A percentile compares a stretch with the other conserved stretches of the same genome.
These are phyloP conservation scores for Sarocladium kiliense DNA, from an alignment of 2,329 filamentous ascomycete genomes.

Conservation along the genomic window DNA sequence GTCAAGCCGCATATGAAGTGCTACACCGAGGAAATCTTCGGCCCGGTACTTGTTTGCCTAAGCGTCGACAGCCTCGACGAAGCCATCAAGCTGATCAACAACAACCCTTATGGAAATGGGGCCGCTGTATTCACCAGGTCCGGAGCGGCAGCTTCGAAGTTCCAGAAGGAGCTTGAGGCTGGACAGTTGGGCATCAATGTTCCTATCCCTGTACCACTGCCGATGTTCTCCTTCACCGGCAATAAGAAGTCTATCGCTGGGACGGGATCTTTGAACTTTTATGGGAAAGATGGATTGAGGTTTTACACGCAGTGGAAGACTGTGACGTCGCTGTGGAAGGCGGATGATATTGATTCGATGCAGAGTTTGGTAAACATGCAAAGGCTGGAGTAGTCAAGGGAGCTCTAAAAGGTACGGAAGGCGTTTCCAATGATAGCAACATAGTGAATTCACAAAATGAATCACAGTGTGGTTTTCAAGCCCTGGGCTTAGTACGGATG, in stretches of 20 bases:
- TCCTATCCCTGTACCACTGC: constrained; percentile 61
- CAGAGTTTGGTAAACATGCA: constrained; percentile 1
- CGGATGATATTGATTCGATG: not conserved
- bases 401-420: not conserved
- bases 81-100: constrained; percentile 71
- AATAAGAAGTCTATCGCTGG: constrained; percentile 82
- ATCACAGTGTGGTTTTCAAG: no score
- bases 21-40: constrained; percentile 78
- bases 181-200: constrained; percentile 76
- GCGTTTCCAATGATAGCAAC: not conserved
- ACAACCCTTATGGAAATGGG: constrained; percentile 74
- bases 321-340: constrained; percentile 76
- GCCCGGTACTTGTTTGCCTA: constrained; percentile 71
- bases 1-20: constrained; percentile 72
- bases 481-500: no score
- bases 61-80: constrained; percentile 68
- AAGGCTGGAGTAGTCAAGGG: not conserved
- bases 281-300: constrained; percentile 77
- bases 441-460: no score
- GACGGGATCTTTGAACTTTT: constrained; percentile 83
- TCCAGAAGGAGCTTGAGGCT: constrained; percentile 69
- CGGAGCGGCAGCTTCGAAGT: constrained; percentile 63
- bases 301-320: constrained; percentile 94
- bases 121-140: constrained; percentile 70
- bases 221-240: constrained; percentile 59